Conservation (phyloP, 2,329 filamentous ascomycete genomes). For the Cladosporium sp. region DNA sequence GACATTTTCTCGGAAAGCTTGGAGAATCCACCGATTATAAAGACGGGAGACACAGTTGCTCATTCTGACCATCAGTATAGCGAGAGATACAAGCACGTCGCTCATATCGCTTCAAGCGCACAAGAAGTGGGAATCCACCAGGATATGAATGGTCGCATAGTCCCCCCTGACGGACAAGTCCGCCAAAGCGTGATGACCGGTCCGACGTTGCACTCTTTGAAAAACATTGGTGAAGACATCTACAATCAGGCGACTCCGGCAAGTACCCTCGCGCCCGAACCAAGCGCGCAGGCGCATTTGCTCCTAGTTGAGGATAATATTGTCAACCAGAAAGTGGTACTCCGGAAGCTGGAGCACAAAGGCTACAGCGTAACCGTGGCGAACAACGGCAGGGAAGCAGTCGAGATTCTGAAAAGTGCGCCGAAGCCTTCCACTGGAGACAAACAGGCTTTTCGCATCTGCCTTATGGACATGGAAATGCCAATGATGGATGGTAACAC, state of each 20-base stretch:
- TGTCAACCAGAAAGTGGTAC: constrained; percentile 38
- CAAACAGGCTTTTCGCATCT: constrained; percentile 23
- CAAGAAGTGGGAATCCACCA: not conserved
- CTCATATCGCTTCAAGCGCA: not conserved
- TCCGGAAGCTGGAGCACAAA: constrained; percentile 35
- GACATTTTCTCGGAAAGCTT: constrained; percentile 23
- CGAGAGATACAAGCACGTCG: not conserved
- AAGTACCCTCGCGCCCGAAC: not conserved
- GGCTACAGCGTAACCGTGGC: constrained; percentile 36
- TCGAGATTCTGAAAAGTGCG: constrained; percentile 18
- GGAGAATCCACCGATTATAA: constrained; percentile 32
- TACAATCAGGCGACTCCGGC: not conserved
- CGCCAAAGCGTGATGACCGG: not conserved
- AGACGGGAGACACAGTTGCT: not conserved
- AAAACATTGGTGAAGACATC: not conserved
- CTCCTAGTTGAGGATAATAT: constrained; percentile 36
- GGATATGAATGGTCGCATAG: not conserved
- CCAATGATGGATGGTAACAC: constrained; percentile 30
- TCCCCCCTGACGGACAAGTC: not conserved
- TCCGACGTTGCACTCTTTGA: accelerated
- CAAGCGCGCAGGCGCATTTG: constrained; percentile 4
- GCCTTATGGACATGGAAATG: constrained; percentile 33
- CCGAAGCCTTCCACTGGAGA: constrained; percentile 3
- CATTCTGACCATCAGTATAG: not conserved
- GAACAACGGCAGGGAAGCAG: constrained; percentile 35